phyloP scores from a whole-genome alignment of 495 filamentous ascomycete genomes.

The Talaromyces nanjingensis region DNA sequence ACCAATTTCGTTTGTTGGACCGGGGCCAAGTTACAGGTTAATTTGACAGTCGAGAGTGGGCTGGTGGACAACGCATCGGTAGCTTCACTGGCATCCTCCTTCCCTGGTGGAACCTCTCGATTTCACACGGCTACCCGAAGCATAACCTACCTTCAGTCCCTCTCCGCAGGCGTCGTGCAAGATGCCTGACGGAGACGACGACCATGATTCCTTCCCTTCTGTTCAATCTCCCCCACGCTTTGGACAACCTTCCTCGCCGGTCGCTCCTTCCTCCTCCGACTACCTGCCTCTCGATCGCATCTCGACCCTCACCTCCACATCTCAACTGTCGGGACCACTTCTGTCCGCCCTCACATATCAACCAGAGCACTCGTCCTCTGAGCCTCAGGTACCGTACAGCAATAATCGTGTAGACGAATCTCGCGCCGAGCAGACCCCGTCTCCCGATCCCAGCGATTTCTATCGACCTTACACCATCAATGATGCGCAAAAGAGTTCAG shows the following conservation, averaged over 20 bases:
- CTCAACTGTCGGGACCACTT: conserved; percentile 18
- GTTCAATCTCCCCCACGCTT: conserved; percentile 12
- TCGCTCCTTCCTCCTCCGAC: conserved; percentile 27
- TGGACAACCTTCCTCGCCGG: conserved; percentile 25
- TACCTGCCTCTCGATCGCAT: conserved; percentile 20
- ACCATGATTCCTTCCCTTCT: conserved; percentile 33
- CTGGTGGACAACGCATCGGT: conserved; percentile 38
- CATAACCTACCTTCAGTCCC: conserved; percentile 7
- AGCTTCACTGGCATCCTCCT: conserved; percentile 23
- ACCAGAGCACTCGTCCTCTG: conserved; percentile 14
- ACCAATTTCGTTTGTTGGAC: background rate
- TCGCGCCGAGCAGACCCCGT: conserved; percentile 20
- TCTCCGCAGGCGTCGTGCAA: conserved; percentile 35
- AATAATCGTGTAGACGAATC: conserved; percentile 15
- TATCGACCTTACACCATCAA: conserved; percentile 33
- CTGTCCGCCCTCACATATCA: conserved; percentile 23
- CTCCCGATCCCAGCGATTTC: conserved; percentile 48
- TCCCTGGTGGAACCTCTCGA: conserved; percentile 12
- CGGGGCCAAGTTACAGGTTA: background rate
- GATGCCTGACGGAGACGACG: conserved; percentile 41
- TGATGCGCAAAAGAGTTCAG: conserved; percentile 17
- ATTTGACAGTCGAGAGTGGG: background rate
- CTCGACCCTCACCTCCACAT: conserved; percentile 15
- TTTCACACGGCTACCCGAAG: conserved; percentile 2
- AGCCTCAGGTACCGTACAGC: conserved; percentile 17